Base-by-base conservation (phyloP, 148 eudicot genomes). In the Dianthus caryophyllus region DNA sequence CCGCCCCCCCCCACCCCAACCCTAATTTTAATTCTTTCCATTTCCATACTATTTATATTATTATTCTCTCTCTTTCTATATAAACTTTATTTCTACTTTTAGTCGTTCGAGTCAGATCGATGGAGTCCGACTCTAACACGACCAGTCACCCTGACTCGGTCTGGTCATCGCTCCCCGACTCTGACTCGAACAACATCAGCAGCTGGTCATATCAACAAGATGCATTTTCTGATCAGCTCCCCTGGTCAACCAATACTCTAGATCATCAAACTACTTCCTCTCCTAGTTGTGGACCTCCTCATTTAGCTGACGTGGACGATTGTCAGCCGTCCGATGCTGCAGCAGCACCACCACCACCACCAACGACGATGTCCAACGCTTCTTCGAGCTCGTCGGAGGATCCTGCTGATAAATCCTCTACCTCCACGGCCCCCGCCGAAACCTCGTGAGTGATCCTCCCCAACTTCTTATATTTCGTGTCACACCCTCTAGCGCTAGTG, bases 321-420 rank as follows among this genome's bases (percentile, higher is more conserved):
- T 75, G 47, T 4, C 66, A 49, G 27, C 78, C 70, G 2, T 59
- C 74, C 9, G 71, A 48, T 33, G 16, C 55, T 38, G 6, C 57
- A 2, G 5, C 68, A 10, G 39, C 67, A 2, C 31, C 29, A 0
- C 31, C 44, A 47, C 44, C n/a, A 5, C 18, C 39, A 55, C 20
- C 73, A 25, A 56, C 62, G 39, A 58, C 76, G 38, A 44, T 72
- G 54, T 58, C 69, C 0, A 58, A 76, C 54, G 75, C 67, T 0
- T 87, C 88, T 0, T 85, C 97, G 2, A 84, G 87, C 77, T 87
- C 94, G 9, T 82, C 91, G 5, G 97, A 87, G 27, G 90, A 90
- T 78, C 78, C 7, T 65, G 61, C 69, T 30, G 85, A 75, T 43
- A 84, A 86, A 68, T 74, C 76, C 53, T 68, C 78, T 46, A 52